Percentiles rank a stretch among this genome's conserved stretches.
These are phyloP conservation scores for Sparassis latifolia DNA, from an alignment of 1,284 basidiomycete species.

Conservation along the genomic window DNA sequence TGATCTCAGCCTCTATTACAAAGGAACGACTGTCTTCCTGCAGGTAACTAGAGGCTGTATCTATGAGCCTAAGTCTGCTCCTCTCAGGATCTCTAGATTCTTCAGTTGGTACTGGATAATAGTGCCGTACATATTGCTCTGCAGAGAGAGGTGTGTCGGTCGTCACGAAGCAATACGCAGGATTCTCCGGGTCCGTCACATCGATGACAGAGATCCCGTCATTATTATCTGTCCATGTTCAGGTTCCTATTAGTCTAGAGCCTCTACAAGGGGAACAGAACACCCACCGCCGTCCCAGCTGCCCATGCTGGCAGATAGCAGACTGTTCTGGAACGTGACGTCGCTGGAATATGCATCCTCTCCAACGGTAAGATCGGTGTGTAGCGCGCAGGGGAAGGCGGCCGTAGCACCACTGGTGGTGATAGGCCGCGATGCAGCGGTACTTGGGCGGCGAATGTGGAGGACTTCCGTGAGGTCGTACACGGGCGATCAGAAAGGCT, in stretches of 20 bases:
- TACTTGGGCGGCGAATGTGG: constrained; percentile 17
- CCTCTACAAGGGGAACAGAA: not conserved
- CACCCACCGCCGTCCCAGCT: not conserved
- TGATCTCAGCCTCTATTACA: no score
- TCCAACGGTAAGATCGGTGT: constrained; percentile 5
- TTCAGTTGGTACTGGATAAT: not conserved
- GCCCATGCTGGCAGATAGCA: not conserved
- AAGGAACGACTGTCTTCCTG: no score
- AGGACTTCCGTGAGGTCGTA: constrained; percentile 19
- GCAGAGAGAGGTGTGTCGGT: not conserved
- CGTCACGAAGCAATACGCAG: not conserved
- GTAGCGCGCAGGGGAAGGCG: constrained; percentile 23
- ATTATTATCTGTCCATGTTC: constrained; percentile 2
- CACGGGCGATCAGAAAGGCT: constrained; percentile 30
- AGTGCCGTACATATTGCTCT: not conserved
- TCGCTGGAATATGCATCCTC: no score
- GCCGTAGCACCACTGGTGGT: constrained; percentile 36
- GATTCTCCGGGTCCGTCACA: constrained; percentile 1
- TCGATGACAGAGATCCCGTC: constrained; percentile 5
- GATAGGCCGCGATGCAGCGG: constrained; percentile 32
- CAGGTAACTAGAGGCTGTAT: no score
- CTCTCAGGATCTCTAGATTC: not conserved
- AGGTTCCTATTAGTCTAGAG: no score
- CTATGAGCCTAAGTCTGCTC: no score
- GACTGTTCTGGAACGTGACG: not conserved